A percentile compares a stretch with the other conserved stretches of the same genome.
These are phyloP conservation scores for Colletotrichum noveboracense DNA, from an alignment of 2,329 filamentous ascomycete species.

Conservation along the genomic window DNA sequence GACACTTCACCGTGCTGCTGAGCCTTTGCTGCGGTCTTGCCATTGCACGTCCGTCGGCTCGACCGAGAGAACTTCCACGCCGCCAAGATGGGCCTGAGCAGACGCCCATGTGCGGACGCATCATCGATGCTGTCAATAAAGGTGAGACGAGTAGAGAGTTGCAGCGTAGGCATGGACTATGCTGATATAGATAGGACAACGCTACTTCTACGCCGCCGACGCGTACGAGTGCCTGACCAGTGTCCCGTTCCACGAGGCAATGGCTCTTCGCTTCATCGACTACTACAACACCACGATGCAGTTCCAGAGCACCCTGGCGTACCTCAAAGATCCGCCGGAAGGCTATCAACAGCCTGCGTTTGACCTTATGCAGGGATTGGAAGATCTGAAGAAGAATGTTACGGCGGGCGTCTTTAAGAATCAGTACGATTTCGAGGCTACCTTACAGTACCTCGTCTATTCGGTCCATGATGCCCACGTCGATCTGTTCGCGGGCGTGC, in stretches of 20 bases:
- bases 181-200: neutral
- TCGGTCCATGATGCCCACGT: constrained; percentile 10
- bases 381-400: neutral
- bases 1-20: neutral
- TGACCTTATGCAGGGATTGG: neutral
- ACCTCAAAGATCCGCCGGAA: constrained; percentile 3
- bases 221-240: constrained; percentile 2
- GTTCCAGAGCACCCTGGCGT: constrained; percentile 3
- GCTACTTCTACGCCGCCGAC: neutral
- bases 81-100: neutral
- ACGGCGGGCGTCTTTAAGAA: neutral
- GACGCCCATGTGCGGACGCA: neutral
- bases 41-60: neutral
- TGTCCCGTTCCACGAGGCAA: constrained; percentile 2
- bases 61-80: neutral
- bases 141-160: neutral
- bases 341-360: constrained; percentile 9
- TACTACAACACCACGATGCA: constrained; percentile 18
- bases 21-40: neutral
- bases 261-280: constrained; percentile 10
- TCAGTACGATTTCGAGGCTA: constrained; percentile 6
- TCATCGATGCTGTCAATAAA: constrained; percentile 2
- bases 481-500: neutral
- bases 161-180: neutral
- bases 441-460: constrained; percentile 1